A percentile compares a stretch with the other conserved stretches of the same genome.
These are phyloP conservation scores for Rhodotorula sp. DNA, from an alignment of 1,284 basidiomycete genomes.

Conservation along the genomic window DNA sequence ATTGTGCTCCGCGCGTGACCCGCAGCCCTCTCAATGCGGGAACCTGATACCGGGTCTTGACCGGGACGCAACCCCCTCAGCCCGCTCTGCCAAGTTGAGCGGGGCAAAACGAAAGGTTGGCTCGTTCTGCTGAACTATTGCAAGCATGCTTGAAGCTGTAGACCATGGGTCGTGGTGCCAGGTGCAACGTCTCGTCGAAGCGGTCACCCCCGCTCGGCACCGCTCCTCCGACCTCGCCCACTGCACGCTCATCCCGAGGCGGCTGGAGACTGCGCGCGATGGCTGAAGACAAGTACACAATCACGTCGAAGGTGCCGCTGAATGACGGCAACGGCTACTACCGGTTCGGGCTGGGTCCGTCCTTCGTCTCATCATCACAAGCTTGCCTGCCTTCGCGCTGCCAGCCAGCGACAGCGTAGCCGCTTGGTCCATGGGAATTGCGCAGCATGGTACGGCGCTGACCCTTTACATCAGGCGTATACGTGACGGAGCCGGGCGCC, in stretches of 20 bases:
- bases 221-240: not conserved
- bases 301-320: conserved; percentile 77
- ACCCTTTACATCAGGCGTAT: conserved; percentile 7
- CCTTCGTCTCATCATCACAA: not conserved
- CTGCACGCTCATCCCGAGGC: not conserved
- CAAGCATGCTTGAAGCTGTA: too few species aligned
- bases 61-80: too few species aligned
- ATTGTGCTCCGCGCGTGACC: too few species aligned
- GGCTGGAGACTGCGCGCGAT: not conserved
- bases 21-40: too few species aligned
- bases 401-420: not conserved
- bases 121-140: too few species aligned
- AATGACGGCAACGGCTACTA: conserved; percentile 39
- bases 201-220: not conserved
- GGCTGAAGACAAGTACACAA: conserved; percentile 52
- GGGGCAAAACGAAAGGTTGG: too few species aligned
- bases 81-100: too few species aligned
- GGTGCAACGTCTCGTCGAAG: too few species aligned
- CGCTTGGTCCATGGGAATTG: not conserved
- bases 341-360: conserved; percentile 36
- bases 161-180: too few species aligned
- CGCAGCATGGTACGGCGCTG: not conserved
- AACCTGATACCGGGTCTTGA: too few species aligned
- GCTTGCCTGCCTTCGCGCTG: too few species aligned
- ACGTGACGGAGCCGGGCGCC: conserved; percentile 39